Evolutionary conservation across 2,329 filamentous ascomycete genomes (phyloP).

Genomic region (Epichloe glyceriae): DNA sequence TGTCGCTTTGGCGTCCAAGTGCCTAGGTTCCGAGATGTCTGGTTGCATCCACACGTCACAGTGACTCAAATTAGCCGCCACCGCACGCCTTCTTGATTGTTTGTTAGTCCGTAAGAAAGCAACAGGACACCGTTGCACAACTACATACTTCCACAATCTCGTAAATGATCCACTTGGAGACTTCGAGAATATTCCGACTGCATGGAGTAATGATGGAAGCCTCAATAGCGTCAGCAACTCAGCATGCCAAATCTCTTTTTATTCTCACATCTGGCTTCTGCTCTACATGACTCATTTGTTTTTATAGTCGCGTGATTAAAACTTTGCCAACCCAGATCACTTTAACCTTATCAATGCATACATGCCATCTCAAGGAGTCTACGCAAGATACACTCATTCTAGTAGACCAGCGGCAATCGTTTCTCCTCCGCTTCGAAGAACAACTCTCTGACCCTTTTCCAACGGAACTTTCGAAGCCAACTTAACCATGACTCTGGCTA

Average conservation of each 20-base stretch:
- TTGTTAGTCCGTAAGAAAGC: not conserved
- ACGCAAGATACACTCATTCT: constrained; percentile 36
- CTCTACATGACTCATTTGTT: not conserved
- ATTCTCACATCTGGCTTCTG: not conserved
- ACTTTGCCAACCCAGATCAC: not conserved
- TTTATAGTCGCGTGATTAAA: not conserved
- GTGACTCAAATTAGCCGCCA: constrained; percentile 2
- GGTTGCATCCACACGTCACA: no score
- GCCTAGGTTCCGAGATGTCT: no score
- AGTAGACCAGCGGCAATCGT: constrained; percentile 82
- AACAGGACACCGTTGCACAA: not conserved
- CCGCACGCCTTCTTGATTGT: not conserved
- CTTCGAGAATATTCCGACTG: constrained; percentile 17
- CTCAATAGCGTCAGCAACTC: not conserved
- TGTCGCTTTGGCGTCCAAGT: no score
- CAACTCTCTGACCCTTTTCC: constrained; percentile 67
- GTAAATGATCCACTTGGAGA: not conserved
- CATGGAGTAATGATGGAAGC: not conserved
- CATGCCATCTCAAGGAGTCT: not conserved
- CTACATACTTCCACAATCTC: not conserved
- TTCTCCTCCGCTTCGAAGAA: constrained; percentile 65
- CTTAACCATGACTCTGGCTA: constrained; percentile 67
- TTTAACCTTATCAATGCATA: not conserved
- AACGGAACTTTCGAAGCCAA: constrained; percentile 63
- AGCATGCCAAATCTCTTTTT: not conserved